A percentile compares a stretch with the other conserved stretches of the same genome.
Evolutionary conservation across 345 rosid genomes (phyloP).

Genomic region (Melaleuca alternifolia): DNA sequence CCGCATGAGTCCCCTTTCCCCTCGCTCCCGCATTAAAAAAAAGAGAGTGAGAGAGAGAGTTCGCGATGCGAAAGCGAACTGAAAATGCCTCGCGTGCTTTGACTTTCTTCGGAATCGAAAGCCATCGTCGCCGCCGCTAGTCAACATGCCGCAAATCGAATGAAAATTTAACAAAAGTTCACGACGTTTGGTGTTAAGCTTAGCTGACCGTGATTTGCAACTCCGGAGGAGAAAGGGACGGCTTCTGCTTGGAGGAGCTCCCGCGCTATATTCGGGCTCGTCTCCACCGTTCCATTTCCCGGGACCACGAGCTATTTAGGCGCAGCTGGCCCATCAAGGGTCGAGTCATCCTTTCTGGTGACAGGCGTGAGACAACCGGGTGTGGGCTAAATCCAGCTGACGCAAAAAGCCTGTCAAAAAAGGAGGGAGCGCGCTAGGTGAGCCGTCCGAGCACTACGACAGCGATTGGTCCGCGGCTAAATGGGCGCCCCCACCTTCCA

Average conservation of each 20-base stretch:
- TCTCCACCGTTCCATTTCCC: not conserved
- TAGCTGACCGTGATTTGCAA: not conserved
- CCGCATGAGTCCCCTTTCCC: constrained; percentile 6
- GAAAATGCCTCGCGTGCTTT: not conserved
- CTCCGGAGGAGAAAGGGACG: not conserved
- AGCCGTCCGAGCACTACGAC: not conserved
- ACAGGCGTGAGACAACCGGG: not conserved
- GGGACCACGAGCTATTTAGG: not conserved
- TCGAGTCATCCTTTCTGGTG: not conserved
- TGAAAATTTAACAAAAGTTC: too few relatives aligned
- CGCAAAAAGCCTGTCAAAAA: not conserved
- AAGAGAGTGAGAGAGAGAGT: too few relatives aligned
- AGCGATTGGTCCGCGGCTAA: not conserved
- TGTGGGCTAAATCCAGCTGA: not conserved
- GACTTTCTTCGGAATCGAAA: not conserved
- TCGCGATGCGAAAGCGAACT: not conserved
- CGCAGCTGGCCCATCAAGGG: not conserved
- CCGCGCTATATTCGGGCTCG: not conserved
- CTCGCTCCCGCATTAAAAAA: not conserved
- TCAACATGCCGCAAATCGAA: too few relatives aligned
- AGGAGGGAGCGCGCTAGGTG: not conserved
- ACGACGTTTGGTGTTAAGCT: too few relatives aligned
- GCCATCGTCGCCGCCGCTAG: too few relatives aligned
- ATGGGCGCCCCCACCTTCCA: not conserved
- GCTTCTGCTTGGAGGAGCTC: not conserved